Percentiles rank a stretch among this genome's conserved stretches.
phyloP scores from a whole-genome alignment of 2,329 filamentous ascomycete genomes.

The Aspergillus tubingensis region DNA sequence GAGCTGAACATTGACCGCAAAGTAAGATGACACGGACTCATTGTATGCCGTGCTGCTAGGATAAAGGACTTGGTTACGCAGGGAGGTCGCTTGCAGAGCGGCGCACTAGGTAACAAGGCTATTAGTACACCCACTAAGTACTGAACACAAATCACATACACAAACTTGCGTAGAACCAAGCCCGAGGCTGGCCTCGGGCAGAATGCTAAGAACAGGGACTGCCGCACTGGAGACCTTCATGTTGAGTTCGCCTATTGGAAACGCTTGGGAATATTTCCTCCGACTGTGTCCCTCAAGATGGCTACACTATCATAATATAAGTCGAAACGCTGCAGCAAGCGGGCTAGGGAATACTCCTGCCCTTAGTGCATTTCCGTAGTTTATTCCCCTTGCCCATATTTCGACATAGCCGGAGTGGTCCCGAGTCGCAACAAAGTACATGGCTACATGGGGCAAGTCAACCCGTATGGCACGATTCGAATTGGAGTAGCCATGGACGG shows the following conservation, averaged over 20 bases:
- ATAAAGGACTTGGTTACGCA: conserved; percentile 22
- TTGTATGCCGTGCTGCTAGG: conserved; percentile 21
- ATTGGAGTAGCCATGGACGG: too few relatives aligned
- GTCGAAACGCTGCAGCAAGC: too few relatives aligned
- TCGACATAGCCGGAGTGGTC: too few relatives aligned
- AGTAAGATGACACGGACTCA: conserved; percentile 25
- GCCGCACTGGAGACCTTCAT: background rate
- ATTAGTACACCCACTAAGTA: background rate
- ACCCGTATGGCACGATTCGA: too few relatives aligned
- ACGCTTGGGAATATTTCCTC: background rate
- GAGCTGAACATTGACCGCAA: conserved; percentile 26
- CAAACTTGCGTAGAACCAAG: background rate
- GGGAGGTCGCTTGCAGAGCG: conserved; percentile 6
- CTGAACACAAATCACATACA: background rate
- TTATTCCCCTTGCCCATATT: too few relatives aligned
- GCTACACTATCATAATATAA: background rate
- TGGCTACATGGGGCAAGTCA: too few relatives aligned
- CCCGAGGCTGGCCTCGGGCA: background rate
- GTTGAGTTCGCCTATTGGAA: background rate
- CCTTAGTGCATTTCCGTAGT: too few relatives aligned
- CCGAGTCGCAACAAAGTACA: too few relatives aligned
- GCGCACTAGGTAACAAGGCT: conserved; percentile 5
- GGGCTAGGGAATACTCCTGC: too few relatives aligned
- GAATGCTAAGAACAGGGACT: background rate
- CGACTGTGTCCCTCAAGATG: background rate